phyloP scores from a whole-genome alignment of 2,329 filamentous ascomycete genomes.

The Ascochyta koolunga region DNA sequence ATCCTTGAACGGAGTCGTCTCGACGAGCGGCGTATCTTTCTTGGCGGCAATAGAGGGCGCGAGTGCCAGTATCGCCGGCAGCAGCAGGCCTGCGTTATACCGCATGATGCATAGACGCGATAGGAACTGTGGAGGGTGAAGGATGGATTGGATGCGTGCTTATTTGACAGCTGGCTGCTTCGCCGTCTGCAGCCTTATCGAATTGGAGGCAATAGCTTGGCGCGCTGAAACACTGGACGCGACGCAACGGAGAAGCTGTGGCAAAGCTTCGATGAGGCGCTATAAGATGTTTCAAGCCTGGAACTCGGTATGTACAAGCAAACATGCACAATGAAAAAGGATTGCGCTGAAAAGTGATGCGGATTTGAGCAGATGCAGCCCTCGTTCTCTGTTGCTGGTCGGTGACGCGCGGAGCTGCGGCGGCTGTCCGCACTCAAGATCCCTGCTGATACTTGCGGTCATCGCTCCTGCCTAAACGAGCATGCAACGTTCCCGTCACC shows the following conservation, averaged over 20 bases:
- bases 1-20: slow-evolving; percentile 68
- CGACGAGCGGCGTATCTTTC: slow-evolving; percentile 70
- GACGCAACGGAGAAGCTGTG: slow-evolving; percentile 28
- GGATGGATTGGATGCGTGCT: slow-evolving; percentile 22
- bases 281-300: slow-evolving; percentile 33
- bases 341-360: not conserved
- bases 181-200: slow-evolving; percentile 38
- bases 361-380: slow-evolving; percentile 1
- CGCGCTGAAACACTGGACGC: slow-evolving; percentile 39
- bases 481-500: slow-evolving; percentile 1
- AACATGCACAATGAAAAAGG: not conserved
- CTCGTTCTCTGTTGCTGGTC: not conserved
- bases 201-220: slow-evolving; percentile 41
- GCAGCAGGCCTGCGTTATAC: slow-evolving; percentile 49
- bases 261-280: slow-evolving; percentile 19
- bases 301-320: not conserved
- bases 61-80: slow-evolving; percentile 59
- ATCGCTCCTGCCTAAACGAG: slow-evolving; percentile 12
- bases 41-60: slow-evolving; percentile 38
- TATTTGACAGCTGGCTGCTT: slow-evolving; percentile 46
- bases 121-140: slow-evolving; percentile 20
- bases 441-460: slow-evolving; percentile 3
- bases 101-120: slow-evolving; percentile 48
- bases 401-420: slow-evolving; percentile 12
- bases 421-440: slow-evolving; percentile 4